A percentile compares a stretch with the other conserved stretches of the same genome.
phyloP scores from a whole-genome alignment of 2,329 filamentous ascomycete species.

The Diplodia seriata region DNA sequence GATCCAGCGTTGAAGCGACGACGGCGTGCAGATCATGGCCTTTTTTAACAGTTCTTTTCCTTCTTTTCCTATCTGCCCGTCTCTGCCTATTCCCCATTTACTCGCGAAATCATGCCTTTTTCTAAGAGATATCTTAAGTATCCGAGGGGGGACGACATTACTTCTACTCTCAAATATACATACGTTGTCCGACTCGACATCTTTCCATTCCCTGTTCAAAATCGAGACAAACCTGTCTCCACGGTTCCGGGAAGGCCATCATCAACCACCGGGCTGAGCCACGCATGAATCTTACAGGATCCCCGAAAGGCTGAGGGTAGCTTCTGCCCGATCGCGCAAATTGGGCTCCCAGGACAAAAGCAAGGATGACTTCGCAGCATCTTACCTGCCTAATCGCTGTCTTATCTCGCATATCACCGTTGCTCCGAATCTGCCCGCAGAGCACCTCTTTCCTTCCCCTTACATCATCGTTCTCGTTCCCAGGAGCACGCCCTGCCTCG shows the following conservation, averaged over 20 bases:
- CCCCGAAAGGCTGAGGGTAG: not conserved
- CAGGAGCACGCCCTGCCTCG: not conserved
- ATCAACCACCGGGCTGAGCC: not conserved
- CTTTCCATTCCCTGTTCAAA: not conserved
- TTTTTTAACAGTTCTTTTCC: too few species aligned
- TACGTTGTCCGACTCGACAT: not conserved
- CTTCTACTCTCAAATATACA: too few species aligned
- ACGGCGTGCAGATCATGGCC: too few species aligned
- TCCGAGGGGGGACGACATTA: too few species aligned
- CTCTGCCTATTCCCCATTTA: too few species aligned
- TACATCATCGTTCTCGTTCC: not conserved
- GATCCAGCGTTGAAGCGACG: too few species aligned
- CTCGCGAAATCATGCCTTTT: too few species aligned
- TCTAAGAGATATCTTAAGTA: too few species aligned
- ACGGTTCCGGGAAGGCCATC: not conserved
- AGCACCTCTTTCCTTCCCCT: not conserved
- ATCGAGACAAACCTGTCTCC: not conserved
- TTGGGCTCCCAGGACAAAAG: not conserved
- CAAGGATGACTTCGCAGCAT: not conserved
- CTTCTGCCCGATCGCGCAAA: constrained; percentile 19
- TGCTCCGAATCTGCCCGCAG: not conserved
- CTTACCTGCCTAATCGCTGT: constrained; percentile 4
- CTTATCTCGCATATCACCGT: constrained; percentile 5
- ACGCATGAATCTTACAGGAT: not conserved
- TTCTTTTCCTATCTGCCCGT: too few species aligned